Percentiles rank a stretch among this genome's conserved stretches.
phyloP scores from a whole-genome alignment of 441 rosid species.

The Erodium texanum region DNA sequence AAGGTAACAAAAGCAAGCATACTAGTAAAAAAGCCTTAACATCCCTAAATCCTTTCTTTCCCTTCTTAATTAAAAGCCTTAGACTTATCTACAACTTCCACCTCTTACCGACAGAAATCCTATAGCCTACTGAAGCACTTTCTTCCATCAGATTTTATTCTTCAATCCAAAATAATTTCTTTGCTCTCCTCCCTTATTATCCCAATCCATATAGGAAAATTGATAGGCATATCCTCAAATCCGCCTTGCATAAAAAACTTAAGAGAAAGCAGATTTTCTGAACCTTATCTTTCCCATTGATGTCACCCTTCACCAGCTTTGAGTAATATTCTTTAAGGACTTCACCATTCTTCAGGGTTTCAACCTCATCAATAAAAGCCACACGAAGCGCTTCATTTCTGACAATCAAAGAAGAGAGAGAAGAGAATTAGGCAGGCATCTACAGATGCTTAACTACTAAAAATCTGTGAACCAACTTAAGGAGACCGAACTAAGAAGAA shows the following conservation, averaged over 20 bases:
- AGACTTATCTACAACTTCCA: not conserved
- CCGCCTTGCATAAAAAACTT: not conserved
- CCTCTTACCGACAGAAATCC: not conserved
- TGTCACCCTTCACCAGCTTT: conserved; percentile 97
- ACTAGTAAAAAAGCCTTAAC: not conserved
- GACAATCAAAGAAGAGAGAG: conserved; percentile 23
- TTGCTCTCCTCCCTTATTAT: not conserved
- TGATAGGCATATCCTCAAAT: not conserved
- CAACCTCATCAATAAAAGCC: conserved; percentile 92
- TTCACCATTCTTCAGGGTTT: conserved; percentile 64
- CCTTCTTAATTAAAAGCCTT: not conserved
- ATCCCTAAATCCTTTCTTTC: too few species aligned
- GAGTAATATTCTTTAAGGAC: conserved; percentile 76
- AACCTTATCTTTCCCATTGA: conserved; percentile 98
- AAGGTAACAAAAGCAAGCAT: not conserved
- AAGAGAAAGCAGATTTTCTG: conserved; percentile 6
- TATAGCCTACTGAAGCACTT: not conserved
- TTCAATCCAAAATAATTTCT: too few species aligned
- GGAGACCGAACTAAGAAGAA: not conserved
- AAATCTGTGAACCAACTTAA: not conserved
- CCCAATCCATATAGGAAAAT: not conserved
- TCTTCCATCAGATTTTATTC: too few species aligned
- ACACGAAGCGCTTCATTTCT: conserved; percentile 99
- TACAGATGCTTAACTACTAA: not conserved
- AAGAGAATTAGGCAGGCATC: not conserved